A percentile compares a stretch with the other conserved stretches of the same genome.
Conservation (phyloP, 176 grass and related monocot genomes). For the Oryza glaberrima region DNA sequence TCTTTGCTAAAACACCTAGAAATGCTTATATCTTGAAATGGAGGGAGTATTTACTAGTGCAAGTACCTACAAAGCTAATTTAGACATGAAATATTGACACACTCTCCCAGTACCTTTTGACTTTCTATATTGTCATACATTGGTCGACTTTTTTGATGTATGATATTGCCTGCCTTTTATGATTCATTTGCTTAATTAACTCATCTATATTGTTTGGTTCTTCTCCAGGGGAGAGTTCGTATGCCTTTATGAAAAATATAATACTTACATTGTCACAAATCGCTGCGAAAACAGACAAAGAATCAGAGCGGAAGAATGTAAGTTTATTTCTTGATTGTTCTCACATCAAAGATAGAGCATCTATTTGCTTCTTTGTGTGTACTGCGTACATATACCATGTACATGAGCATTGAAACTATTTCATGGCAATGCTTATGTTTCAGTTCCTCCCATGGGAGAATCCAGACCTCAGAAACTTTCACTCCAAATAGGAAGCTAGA, state of each 20-base stretch:
- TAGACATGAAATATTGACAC: conserved; percentile 16
- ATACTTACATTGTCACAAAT: conserved; percentile 67
- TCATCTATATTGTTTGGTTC: conserved; percentile 11
- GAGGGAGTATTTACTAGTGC: not conserved
- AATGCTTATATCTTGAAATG: too few species aligned
- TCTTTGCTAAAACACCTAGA: too few species aligned
- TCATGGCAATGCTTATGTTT: not conserved
- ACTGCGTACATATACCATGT: not conserved
- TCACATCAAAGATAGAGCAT: not conserved
- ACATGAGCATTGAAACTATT: not conserved
- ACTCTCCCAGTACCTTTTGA: not conserved
- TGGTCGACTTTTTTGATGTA: conserved; percentile 9
- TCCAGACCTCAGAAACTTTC: not conserved
- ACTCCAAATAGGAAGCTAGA: not conserved
- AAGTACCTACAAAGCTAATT: conserved; percentile 14
- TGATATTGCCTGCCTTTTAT: conserved; percentile 14
- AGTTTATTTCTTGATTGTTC: conserved; percentile 48
- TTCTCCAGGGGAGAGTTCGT: conserved; percentile 64
- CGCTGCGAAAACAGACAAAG: conserved; percentile 51
- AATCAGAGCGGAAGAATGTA: conserved; percentile 56
- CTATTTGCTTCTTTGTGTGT: conserved; percentile 15
- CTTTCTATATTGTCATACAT: conserved; percentile 5
- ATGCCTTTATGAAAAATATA: conserved; percentile 81
- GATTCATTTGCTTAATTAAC: conserved; percentile 14
- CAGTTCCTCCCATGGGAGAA: not conserved